A percentile compares a stretch with the other conserved stretches of the same genome.
Evolutionary conservation across 208 protist species (phyloP).

Genomic region (Novymonas esmeraldas): DNA sequence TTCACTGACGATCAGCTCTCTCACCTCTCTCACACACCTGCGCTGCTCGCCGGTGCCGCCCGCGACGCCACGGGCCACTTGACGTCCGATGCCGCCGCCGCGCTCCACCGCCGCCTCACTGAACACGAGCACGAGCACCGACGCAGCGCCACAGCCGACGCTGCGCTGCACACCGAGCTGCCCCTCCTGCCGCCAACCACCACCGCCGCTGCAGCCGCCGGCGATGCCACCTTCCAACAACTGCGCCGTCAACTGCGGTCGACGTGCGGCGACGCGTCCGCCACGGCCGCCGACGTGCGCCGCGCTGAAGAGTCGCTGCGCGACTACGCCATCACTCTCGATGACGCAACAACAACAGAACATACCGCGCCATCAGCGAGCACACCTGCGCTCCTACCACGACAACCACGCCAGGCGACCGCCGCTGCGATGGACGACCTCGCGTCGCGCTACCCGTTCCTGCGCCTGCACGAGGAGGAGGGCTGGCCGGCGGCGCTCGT

Average conservation of each 20-base stretch:
- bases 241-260: conserved; percentile 9
- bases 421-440: background rate
- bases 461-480: conserved; percentile 27
- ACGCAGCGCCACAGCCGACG: background rate
- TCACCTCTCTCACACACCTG: conserved; percentile 21
- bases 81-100: background rate
- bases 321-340: conserved; percentile 10
- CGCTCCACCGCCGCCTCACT: background rate
- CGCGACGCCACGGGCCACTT: background rate
- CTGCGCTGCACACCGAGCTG: conserved; percentile 1
- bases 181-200: conserved; percentile 6
- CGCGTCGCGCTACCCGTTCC: conserved; percentile 23
- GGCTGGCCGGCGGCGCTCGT: conserved; percentile 18
- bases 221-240: background rate
- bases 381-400: no score
- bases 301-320: background rate
- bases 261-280: background rate
- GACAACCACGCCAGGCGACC: background rate
- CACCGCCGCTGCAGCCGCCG: background rate
- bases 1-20: conserved; percentile 31
- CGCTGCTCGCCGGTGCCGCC: background rate
- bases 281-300: background rate
- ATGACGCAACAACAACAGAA: background rate
- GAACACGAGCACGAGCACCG: background rate
- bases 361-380: no score